Evolutionary conservation across 78 protist species (phyloP), one percentile per base, ranked within the genome.

Genomic region (Dictyostelium firmibasis): DNA sequence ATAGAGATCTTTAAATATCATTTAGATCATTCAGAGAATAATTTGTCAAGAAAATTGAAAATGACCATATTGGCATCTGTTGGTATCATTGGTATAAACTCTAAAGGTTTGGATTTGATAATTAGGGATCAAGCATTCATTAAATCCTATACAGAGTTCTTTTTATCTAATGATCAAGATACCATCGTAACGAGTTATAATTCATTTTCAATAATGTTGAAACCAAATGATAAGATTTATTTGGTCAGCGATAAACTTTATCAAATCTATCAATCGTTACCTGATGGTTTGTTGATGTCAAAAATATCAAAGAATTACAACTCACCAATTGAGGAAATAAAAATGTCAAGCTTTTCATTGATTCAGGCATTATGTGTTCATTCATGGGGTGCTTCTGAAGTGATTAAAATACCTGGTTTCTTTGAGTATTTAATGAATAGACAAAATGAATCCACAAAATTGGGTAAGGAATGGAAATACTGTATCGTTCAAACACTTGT

Each of bases 381-480:
- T 47, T 25, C 41, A 25, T 89, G 94, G 94, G 94, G 94, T 70
- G 81, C 81, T 20, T 25, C 16, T 2, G 57, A 70, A 18, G 33
- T 89, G 0, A 50, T 89, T 9, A 53, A 83, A 64, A 62, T 62
- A 20, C 76, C 94, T 3, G 94, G 94, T 20, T 81, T 89, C 67
- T 81, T 57, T 23, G 94, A 89, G 43, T 89, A 89, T 70, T 38
- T 89, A 10, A 47, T 89, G 20, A 41, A 41, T 20, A 14, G 84
- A 18, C 27, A 14, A 6, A 60, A 57, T 57, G 94, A 89, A 38
- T 69, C 27, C 1, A 69, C 84, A 38, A 89, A 89, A 38, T 27
- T 69, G 14, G 64, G 20, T 10, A 69, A 85, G 29, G 94, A 89
- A 70, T 89, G 94, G 94, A 89, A 89, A 38, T 89, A 69, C 11